These are phyloP conservation scores for Lactuca saligna DNA, from an alignment of 129 eudicot species.

Conservation along the genomic window DNA sequence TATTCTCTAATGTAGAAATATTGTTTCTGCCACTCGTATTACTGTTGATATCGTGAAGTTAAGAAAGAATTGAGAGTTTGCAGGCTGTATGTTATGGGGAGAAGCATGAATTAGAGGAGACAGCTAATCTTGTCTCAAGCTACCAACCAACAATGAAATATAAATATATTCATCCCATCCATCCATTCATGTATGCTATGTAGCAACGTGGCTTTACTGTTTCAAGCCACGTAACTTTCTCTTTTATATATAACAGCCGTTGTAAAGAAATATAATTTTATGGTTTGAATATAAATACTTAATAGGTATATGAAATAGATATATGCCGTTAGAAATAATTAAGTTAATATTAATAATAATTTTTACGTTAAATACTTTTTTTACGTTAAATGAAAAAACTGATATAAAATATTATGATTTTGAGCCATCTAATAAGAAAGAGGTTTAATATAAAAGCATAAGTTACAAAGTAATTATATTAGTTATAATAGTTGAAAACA, in stretches of 20 bases:
- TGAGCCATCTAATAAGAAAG: too few species aligned
- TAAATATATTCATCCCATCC: slow-evolving; percentile 8
- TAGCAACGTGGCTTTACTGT: slow-evolving; percentile 18
- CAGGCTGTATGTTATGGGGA: slow-evolving; percentile 1
- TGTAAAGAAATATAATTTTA: too few species aligned
- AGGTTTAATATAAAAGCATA: too few species aligned
- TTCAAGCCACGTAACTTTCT: slow-evolving; percentile 27
- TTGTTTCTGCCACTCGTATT: not conserved
- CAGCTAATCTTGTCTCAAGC: slow-evolving; percentile 44
- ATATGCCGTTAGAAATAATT: too few species aligned
- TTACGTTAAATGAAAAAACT: too few species aligned
- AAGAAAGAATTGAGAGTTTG: slow-evolving; percentile 11
- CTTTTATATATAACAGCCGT: not conserved
- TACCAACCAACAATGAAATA: slow-evolving; percentile 32
- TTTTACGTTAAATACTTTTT: too few species aligned
- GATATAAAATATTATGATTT: too few species aligned
- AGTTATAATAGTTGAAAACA: too few species aligned
- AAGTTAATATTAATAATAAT: too few species aligned
- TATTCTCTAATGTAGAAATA: not conserved
- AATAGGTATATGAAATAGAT: too few species aligned
- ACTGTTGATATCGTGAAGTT: slow-evolving; percentile 14
- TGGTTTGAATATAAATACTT: too few species aligned
- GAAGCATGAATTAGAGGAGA: slow-evolving; percentile 21
- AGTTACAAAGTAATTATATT: too few species aligned
- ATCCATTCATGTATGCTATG: not conserved